A percentile compares a stretch with the other conserved stretches of the same genome.
These are phyloP conservation scores for Neodidymelliopsis sp. DNA, from an alignment of 2,329 filamentous ascomycete genomes.

Conservation along the genomic window DNA sequence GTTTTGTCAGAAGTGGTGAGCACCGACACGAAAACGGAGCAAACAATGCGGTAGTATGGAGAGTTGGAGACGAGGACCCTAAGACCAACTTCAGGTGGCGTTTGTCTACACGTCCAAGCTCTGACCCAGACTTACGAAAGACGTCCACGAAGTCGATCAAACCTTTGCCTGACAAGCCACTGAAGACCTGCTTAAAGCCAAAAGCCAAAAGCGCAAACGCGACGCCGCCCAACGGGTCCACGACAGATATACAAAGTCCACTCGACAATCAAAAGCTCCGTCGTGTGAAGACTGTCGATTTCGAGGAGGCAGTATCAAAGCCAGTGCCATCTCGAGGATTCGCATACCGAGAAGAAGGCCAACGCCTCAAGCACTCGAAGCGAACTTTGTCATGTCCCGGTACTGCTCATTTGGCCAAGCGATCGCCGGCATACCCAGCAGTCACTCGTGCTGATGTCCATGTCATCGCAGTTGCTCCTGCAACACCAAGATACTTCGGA, in stretches of 20 bases:
- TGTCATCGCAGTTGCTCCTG: conserved; percentile 39
- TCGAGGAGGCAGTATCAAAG: conserved; percentile 23
- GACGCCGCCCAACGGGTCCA: conserved; percentile 21
- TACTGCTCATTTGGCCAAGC: conserved; percentile 23
- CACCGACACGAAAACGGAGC: neutral
- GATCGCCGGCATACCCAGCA: conserved; percentile 36
- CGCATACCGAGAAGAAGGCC: too few relatives aligned
- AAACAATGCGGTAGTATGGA: neutral
- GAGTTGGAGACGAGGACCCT: neutral
- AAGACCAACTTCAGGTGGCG: neutral
- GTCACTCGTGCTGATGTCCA: conserved; percentile 47
- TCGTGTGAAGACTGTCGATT: conserved; percentile 42
- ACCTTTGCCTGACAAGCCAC: conserved; percentile 8
- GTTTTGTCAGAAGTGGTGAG: neutral
- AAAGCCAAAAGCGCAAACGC: conserved; percentile 32
- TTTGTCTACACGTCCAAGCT: conserved; percentile 6
- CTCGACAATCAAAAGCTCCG: conserved; percentile 20
- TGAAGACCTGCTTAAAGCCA: conserved; percentile 41
- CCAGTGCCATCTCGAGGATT: neutral
- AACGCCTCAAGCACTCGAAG: neutral
- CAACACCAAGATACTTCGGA: conserved; percentile 9
- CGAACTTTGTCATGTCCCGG: conserved; percentile 16
- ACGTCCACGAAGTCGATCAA: conserved; percentile 1
- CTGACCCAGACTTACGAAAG: conserved; percentile 12
- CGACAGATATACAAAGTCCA: neutral